Conservation (phyloP, 2,329 filamentous ascomycete genomes). For the Pseudopithomyces maydicus region DNA sequence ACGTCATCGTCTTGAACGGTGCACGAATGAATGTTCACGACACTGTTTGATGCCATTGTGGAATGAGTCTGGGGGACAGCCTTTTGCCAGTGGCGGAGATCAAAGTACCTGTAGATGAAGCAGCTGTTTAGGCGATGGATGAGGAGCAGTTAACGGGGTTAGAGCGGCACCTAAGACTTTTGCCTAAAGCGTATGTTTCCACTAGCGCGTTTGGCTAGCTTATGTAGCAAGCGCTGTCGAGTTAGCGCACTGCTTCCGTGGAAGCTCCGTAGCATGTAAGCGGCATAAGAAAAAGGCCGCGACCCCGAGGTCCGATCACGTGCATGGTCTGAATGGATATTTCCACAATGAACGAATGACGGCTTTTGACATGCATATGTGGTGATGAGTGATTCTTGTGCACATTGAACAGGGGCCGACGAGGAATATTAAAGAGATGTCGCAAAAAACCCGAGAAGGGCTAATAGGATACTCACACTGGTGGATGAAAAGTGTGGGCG, state of each 20-base stretch:
- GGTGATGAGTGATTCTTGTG: slow-evolving; percentile 8
- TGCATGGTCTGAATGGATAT: slow-evolving; percentile 8
- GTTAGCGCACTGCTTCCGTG: slow-evolving; percentile 5
- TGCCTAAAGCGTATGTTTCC: slow-evolving; percentile 6
- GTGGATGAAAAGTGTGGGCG: slow-evolving; percentile 7
- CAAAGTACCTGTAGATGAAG: slow-evolving; percentile 10
- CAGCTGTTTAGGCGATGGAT: slow-evolving; percentile 4
- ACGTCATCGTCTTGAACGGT: slow-evolving; percentile 18
- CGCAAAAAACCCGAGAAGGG: slow-evolving; percentile 6
- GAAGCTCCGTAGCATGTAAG: slow-evolving; percentile 7
- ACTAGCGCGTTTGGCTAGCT: slow-evolving; percentile 8
- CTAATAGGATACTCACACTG: slow-evolving; percentile 7
- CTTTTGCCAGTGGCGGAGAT: slow-evolving; percentile 8
- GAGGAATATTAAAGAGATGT: slow-evolving; percentile 8
- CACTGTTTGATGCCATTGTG: slow-evolving; percentile 10
- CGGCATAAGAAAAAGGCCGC: slow-evolving; percentile 8
- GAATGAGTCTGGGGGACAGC: slow-evolving; percentile 9
- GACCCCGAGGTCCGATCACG: slow-evolving; percentile 8
- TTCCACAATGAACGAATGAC: slow-evolving; percentile 8
- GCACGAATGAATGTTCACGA: slow-evolving; percentile 8
- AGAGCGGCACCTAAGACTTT: slow-evolving; percentile 5
- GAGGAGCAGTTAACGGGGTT: slow-evolving; percentile 6
- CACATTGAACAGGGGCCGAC: slow-evolving; percentile 9
- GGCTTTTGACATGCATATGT: slow-evolving; percentile 9
- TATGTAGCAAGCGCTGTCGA: slow-evolving; percentile 2